Evolutionary conservation across 1,284 basidiomycete genomes (phyloP).

Genomic region (Fistulina hepatica): DNA sequence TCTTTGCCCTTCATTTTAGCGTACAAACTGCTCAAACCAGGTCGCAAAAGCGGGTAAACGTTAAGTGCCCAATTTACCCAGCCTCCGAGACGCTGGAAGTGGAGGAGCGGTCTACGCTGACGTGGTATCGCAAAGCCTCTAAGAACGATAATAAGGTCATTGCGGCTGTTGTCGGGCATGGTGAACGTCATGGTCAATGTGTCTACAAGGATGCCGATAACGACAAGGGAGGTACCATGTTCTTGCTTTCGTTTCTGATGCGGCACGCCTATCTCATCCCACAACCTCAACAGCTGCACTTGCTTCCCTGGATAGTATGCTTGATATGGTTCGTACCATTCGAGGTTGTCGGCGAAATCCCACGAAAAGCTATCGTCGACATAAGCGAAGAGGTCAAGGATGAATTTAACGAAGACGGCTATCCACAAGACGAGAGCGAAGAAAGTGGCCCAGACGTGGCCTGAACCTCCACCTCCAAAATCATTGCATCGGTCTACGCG

Average conservation of each 20-base stretch:
- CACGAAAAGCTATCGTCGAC: constrained; percentile 28
- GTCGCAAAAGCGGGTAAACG: constrained; percentile 21
- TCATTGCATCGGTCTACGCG: constrained; percentile 24
- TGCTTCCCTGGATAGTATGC: constrained; percentile 23
- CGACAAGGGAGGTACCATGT: constrained; percentile 19
- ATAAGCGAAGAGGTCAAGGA: constrained; percentile 21
- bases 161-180: constrained; percentile 13
- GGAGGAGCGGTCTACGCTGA: constrained; percentile 9
- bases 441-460: constrained; percentile 22
- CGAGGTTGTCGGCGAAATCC: constrained; percentile 13
- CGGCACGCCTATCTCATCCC: constrained; percentile 30
- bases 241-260: constrained; percentile 31
- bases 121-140: no score
- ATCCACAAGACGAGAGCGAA: constrained; percentile 28
- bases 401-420: no score
- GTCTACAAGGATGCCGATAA: constrained; percentile 30
- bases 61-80: constrained; percentile 26
- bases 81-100: constrained; percentile 19
- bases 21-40: constrained; percentile 16
- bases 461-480: constrained; percentile 23
- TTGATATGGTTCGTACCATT: constrained; percentile 23
- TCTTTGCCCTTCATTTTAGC: constrained; percentile 8
- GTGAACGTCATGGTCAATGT: constrained; percentile 21
- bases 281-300: constrained; percentile 23
- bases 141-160: constrained; percentile 16